phyloP scores from a whole-genome alignment of 2,329 filamentous ascomycete genomes.

The Colletotrichum neosansevieriae region DNA sequence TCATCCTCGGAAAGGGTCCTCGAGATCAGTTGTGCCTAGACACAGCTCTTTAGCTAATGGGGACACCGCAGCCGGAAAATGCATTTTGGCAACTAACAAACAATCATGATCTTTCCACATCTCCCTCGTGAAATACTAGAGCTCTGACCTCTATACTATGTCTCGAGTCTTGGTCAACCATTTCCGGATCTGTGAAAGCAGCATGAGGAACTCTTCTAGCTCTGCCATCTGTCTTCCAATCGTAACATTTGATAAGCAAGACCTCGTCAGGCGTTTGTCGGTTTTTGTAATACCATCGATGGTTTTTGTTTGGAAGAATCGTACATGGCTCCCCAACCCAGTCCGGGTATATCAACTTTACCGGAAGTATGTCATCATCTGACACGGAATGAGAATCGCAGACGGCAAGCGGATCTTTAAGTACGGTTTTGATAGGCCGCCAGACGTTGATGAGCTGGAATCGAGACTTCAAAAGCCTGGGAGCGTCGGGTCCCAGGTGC shows the following conservation, averaged over 20 bases:
- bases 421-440: constrained; percentile 61
- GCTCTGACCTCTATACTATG: constrained; percentile 16
- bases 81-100: no score
- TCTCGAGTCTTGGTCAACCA: constrained; percentile 1
- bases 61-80: no score
- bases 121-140: constrained; percentile 14
- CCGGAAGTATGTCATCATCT: constrained; percentile 53
- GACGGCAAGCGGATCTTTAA: constrained; percentile 55
- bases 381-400: constrained; percentile 51
- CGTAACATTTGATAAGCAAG: constrained; percentile 72
- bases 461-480: constrained; percentile 12
- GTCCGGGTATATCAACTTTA: constrained; percentile 51
- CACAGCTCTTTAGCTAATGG: no score
- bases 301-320: constrained; percentile 47
- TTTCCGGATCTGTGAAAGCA: constrained; percentile 18
- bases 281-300: constrained; percentile 66
- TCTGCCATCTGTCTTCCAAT: constrained; percentile 52
- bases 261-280: constrained; percentile 65
- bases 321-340: constrained; percentile 52
- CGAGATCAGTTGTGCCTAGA: no score
- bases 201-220: constrained; percentile 19
- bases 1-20: no score
- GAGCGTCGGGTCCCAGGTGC: constrained; percentile 27
- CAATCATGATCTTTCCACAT: background rate
- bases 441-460: constrained; percentile 50